A percentile compares a stretch with the other conserved stretches of the same genome.
phyloP scores from a whole-genome alignment of 192 early-diverging fungal genomes.

The Allomyces macrogynus region DNA sequence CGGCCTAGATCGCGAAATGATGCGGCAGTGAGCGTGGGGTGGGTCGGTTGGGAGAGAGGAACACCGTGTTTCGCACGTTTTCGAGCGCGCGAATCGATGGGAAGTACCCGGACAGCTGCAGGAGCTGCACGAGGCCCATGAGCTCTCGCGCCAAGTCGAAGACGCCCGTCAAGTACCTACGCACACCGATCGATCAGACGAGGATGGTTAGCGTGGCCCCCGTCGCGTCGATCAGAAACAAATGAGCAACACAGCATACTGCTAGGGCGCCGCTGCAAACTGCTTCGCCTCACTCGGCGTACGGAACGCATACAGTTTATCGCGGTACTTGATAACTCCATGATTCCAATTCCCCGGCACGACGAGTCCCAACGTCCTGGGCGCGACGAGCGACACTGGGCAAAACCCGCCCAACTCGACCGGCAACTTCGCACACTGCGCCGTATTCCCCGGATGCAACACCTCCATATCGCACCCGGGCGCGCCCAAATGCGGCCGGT shows the following conservation, averaged over 20 bases:
- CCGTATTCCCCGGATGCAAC: conserved; percentile 36
- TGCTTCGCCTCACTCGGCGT: conserved; percentile 13
- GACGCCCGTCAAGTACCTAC: too few species aligned
- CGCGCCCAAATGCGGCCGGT: not conserved
- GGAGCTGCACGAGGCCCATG: too few species aligned
- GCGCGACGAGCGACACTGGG: conserved; percentile 19
- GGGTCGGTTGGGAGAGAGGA: not conserved
- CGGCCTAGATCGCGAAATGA: conserved; percentile 7
- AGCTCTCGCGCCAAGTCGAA: too few species aligned
- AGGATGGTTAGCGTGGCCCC: too few species aligned
- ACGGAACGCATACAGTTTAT: conserved; percentile 26
- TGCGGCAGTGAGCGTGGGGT: too few species aligned
- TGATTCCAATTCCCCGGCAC: conserved; percentile 31
- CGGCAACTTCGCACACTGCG: conserved; percentile 28
- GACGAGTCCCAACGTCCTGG: conserved; percentile 19
- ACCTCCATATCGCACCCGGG: conserved; percentile 18
- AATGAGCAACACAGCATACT: conserved; percentile 3
- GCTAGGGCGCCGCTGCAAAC: conserved; percentile 23
- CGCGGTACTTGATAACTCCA: conserved; percentile 26
- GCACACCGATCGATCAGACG: too few species aligned
- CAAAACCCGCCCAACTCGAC: conserved; percentile 39
- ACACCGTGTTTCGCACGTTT: not conserved
- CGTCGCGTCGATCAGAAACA: not conserved
- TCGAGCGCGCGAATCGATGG: not conserved
- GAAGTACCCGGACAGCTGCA: too few species aligned